Conservation (phyloP, 306 rosid species). For the Urtica urens region DNA sequence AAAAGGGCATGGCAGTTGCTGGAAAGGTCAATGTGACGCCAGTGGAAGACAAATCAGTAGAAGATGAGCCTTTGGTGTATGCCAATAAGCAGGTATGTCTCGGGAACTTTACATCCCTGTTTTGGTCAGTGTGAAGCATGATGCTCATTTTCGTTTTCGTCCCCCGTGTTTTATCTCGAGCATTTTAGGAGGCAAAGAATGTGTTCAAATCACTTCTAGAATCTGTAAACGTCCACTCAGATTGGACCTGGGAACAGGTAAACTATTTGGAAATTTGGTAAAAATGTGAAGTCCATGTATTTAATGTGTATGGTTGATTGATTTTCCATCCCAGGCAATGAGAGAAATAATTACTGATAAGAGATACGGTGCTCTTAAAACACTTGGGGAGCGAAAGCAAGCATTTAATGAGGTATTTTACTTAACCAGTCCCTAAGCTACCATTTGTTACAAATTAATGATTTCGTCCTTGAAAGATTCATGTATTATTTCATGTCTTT, state of each 20-base stretch:
- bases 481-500: too few relatives aligned
- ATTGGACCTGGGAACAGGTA: conserved; percentile 99
- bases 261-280: conserved; percentile 13
- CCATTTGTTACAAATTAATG: too few relatives aligned
- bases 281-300: too few relatives aligned
- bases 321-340: conserved; percentile 56
- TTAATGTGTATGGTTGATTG: conserved; percentile 19
- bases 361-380: conserved; percentile 84
- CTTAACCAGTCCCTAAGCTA: too few relatives aligned
- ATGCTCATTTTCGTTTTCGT: neutral
- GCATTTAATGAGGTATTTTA: conserved; percentile 90
- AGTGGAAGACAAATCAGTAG: conserved; percentile 60
- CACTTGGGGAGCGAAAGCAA: conserved; percentile 97
- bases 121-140: conserved; percentile 6
- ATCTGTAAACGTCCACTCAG: conserved; percentile 85
- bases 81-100: conserved; percentile 77
- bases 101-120: neutral
- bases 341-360: conserved; percentile 89
- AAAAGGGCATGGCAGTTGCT: conserved; percentile 51
- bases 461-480: conserved; percentile 7
- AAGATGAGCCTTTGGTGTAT: conserved; percentile 62
- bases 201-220: conserved; percentile 90
- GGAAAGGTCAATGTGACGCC: conserved; percentile 57
- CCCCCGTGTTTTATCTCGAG: neutral
- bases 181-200: conserved; percentile 74